Evolutionary conservation across 1,284 basidiomycete genomes (phyloP), one percentile per base, ranked within the genome.

Genomic region (Porogramme epimiltina): DNA sequence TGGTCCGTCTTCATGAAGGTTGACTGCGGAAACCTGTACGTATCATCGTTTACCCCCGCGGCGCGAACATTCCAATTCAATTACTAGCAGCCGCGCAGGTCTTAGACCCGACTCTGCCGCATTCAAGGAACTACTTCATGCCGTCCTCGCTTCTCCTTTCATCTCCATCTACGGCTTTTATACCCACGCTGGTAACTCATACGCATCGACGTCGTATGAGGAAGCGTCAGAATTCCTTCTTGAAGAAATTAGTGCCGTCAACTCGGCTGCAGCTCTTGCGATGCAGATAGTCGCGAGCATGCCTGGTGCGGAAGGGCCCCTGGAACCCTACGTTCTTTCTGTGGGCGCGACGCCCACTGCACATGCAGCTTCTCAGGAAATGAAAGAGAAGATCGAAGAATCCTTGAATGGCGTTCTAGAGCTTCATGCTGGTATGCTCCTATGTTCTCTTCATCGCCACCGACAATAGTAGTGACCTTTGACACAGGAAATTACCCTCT

Each of bases 321-420:
- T 70, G 8, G 65, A 75, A 36, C 78, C 78, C 1, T 91, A 90
- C 61, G 78, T 90, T 0, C 71, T 94, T 20, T 89, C 88, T 2
- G 86, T 93, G 1, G 92, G 92, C 13, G 87, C 91, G n/a, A 94
- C 92, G 2, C 92, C 92, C 1, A 88, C 92, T 2, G 91, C 91
- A 0, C 88, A 92, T 65, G 84, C 84, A 10, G 88, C 87, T 4
- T 81, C 78, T 19, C 71, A 74, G n/a, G 79, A 78, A 52, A 73
- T 79, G 10, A 73, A 73, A 42, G 67, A 69, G 11, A 65, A 72
- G 34, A 63, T 89, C 13, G 70, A 77, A 8, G 68, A 74, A n/a
- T 62, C 73, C 39, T 68, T 89, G 22, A 74, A 82, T 55, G 87
- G 86, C 6, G 70, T 68, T 24, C 73, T 91, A 16, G 90, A 91